A percentile compares a stretch with the other conserved stretches of the same genome.
Conservation (phyloP, 2,329 filamentous ascomycete species). For the Hortaea werneckii region DNA sequence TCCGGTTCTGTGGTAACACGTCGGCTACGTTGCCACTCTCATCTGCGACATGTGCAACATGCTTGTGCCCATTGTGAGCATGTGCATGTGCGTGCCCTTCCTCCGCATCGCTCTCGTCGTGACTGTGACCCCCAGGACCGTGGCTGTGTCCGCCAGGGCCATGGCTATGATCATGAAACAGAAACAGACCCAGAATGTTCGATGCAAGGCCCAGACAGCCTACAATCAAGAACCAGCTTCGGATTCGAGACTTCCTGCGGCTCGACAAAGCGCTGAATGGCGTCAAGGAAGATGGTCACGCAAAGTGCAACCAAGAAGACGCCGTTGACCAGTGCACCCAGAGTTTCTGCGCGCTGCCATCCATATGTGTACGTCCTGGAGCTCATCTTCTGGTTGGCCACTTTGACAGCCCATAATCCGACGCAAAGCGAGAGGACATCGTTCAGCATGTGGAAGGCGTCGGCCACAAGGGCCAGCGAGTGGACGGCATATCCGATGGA, state of each 20-base stretch:
- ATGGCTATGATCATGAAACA: conserved; percentile 91
- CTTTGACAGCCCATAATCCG: conserved; percentile 88
- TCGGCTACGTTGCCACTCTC: conserved; percentile 51
- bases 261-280: conserved; percentile 82
- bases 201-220: conserved; percentile 77
- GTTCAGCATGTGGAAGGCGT: conserved; percentile 99
- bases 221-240: conserved; percentile 73
- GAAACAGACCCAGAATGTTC: conserved; percentile 77
- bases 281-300: conserved; percentile 91
- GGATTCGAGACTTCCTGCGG: conserved; percentile 81
- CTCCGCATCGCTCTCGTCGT: conserved; percentile 37
- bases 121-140: conserved; percentile 16
- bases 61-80: conserved; percentile 24
- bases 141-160: conserved; percentile 50
- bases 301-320: conserved; percentile 96
- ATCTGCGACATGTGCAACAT: conserved; percentile 44
- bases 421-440: conserved; percentile 92
- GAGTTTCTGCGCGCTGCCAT: conserved; percentile 93
- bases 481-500: conserved; percentile 76
- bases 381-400: conserved; percentile 66
- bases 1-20: conserved; percentile 51
- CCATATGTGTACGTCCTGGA: conserved; percentile 95
- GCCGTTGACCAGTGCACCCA: conserved; percentile 92
- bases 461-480: conserved; percentile 86
- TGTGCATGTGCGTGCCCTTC: conserved; percentile 39